These are phyloP conservation scores for Boechera divaricarpa DNA, from an alignment of 345 rosid species.

Conservation along the genomic window DNA sequence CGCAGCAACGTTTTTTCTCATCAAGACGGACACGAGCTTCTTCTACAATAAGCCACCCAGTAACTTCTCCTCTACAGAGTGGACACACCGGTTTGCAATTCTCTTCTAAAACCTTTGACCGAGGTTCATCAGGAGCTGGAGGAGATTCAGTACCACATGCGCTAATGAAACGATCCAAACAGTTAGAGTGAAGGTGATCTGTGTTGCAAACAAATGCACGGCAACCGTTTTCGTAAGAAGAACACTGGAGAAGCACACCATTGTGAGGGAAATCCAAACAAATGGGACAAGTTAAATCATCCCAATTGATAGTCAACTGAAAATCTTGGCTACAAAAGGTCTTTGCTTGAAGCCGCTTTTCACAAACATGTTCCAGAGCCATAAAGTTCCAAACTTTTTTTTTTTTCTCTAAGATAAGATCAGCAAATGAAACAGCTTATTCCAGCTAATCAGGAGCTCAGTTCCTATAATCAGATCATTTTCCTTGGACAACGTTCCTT, in stretches of 20 bases:
- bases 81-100: slow-evolving; percentile 74
- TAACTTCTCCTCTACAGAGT: slow-evolving; percentile 92
- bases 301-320: slow-evolving; percentile 66
- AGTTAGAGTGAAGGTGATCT: slow-evolving; percentile 86
- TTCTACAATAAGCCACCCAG: slow-evolving; percentile 79
- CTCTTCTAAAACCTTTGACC: slow-evolving; percentile 50
- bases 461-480: too few species aligned
- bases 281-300: slow-evolving; percentile 85
- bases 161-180: slow-evolving; percentile 82
- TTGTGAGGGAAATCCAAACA: slow-evolving; percentile 95
- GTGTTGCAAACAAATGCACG: slow-evolving; percentile 90
- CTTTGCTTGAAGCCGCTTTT: slow-evolving; percentile 44
- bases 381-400: slow-evolving; percentile 42
- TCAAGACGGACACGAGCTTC: slow-evolving; percentile 79
- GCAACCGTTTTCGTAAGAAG: slow-evolving; percentile 83
- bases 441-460: slow-evolving; percentile 6
- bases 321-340: slow-evolving; percentile 50
- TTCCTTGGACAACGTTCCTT: too few species aligned
- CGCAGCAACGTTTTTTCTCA: slow-evolving; percentile 78
- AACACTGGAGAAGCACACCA: slow-evolving; percentile 82
- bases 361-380: slow-evolving; percentile 53
- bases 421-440: slow-evolving; percentile 34
- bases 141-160: slow-evolving; percentile 70
- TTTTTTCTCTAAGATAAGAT: not conserved
- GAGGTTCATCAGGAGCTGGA: slow-evolving; percentile 51